These are phyloP conservation scores for Phialophora expanda DNA, from an alignment of 2,329 filamentous ascomycete genomes.

Conservation along the genomic window DNA sequence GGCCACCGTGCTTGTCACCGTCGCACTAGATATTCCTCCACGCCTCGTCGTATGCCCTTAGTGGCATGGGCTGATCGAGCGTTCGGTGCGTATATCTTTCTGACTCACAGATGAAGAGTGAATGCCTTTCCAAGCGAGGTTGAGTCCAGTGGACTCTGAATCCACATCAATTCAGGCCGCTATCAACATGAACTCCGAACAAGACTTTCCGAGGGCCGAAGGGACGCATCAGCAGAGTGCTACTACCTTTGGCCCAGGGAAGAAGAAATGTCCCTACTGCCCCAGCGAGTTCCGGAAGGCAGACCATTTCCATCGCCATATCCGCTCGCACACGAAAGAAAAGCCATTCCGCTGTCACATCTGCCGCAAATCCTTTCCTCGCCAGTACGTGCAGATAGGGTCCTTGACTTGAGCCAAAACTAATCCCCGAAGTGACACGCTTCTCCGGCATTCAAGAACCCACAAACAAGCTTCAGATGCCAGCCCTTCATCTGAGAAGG, in stretches of 20 bases:
- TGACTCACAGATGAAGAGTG: background rate
- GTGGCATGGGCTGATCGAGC: background rate
- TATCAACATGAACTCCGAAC: background rate
- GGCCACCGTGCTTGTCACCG: background rate
- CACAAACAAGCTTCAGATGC: constrained; percentile 9
- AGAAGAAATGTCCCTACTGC: constrained; percentile 39
- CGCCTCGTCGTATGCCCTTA: background rate
- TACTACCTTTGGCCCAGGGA: background rate
- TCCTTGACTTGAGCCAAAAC: background rate
- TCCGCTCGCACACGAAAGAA: constrained; percentile 43
- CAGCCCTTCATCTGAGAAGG: background rate
- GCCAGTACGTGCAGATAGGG: constrained; percentile 35
- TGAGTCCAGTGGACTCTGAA: background rate
- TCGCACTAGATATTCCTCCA: background rate
- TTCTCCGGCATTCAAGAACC: constrained; percentile 25
- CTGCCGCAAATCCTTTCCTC: constrained; percentile 41
- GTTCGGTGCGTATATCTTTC: background rate
- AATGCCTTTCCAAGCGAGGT: background rate
- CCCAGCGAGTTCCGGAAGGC: constrained; percentile 40
- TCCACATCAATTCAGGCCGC: background rate
- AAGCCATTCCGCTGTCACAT: constrained; percentile 42
- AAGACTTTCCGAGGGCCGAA: background rate
- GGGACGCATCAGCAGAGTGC: background rate
- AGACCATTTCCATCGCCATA: constrained; percentile 43
- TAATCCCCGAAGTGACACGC: constrained; percentile 22